These are phyloP conservation scores for Cucumis hystrix DNA, from an alignment of 306 rosid genomes.

Conservation along the genomic window DNA sequence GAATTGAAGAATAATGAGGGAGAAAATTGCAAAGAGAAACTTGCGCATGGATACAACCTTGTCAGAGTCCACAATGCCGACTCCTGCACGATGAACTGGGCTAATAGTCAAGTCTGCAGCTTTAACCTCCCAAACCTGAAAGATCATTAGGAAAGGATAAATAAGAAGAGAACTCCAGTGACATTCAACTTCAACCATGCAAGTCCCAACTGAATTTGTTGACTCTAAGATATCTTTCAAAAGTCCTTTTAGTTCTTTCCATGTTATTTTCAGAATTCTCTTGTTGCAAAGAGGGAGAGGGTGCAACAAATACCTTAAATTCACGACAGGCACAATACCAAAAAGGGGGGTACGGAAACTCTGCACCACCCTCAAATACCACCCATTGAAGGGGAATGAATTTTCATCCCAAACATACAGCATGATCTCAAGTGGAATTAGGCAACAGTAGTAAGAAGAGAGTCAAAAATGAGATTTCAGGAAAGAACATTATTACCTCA, in stretches of 20 bases:
- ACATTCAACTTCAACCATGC: neutral
- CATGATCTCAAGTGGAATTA: neutral
- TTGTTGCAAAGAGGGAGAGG: neutral
- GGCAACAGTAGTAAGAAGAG: neutral
- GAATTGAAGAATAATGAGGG: neutral
- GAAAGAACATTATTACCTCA: slow-evolving; percentile 33
- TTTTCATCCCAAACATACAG: neutral
- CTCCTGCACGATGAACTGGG: slow-evolving; percentile 86
- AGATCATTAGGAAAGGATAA: neutral
- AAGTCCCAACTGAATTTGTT: neutral
- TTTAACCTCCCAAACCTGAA: slow-evolving; percentile 93
- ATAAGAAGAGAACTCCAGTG: neutral
- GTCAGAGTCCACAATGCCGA: slow-evolving; percentile 55
- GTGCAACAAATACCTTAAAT: neutral
- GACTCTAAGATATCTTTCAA: neutral
- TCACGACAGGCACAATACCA: neutral
- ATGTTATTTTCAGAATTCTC: neutral
- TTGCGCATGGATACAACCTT: slow-evolving; percentile 37
- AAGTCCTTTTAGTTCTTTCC: neutral
- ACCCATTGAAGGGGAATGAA: neutral
- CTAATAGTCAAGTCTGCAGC: slow-evolving; percentile 95
- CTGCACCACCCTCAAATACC: neutral
- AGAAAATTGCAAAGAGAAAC: neutral
- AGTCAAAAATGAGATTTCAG: neutral
- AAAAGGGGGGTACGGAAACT: neutral